These are phyloP conservation scores for Xylaria sp. DNA, from an alignment of 2,329 filamentous ascomycete species.

Conservation along the genomic window DNA sequence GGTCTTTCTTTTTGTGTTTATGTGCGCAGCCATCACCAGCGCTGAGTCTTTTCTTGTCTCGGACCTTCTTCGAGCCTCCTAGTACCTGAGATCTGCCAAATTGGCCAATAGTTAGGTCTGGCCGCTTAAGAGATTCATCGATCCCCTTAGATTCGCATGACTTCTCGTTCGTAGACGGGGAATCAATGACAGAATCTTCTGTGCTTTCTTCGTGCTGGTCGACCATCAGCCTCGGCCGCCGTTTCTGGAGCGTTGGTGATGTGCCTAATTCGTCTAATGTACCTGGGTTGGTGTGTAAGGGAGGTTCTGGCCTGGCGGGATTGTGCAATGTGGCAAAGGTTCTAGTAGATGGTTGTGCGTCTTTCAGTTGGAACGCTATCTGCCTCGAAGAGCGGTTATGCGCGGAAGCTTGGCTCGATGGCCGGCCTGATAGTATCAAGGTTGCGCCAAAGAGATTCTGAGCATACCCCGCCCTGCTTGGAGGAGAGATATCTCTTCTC, in stretches of 20 bases:
- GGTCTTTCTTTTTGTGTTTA: background rate
- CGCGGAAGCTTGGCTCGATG: conserved; percentile 49
- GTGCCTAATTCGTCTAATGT: background rate
- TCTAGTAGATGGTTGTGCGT: conserved; percentile 6
- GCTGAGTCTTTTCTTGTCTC: background rate
- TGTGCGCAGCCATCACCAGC: background rate
- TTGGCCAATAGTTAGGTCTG: background rate
- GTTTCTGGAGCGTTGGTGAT: background rate
- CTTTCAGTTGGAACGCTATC: background rate
- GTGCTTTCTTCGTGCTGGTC: background rate
- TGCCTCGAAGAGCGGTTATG: background rate
- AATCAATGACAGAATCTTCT: conserved; percentile 1
- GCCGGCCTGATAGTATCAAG: conserved; percentile 56
- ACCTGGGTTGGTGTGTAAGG: background rate
- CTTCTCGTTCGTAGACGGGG: conserved; percentile 15
- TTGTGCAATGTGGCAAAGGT: background rate
- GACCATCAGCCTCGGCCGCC: background rate
- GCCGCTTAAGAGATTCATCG: background rate
- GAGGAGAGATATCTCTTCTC: conserved; percentile 52
- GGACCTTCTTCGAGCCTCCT: conserved; percentile 11
- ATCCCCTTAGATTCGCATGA: background rate
- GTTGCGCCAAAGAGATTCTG: conserved; percentile 62
- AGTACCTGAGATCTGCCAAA: background rate
- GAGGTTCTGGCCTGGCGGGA: background rate
- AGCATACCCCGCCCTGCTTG: conserved; percentile 62